A percentile compares a stretch with the other conserved stretches of the same genome.
Evolutionary conservation across 148 eudicot genomes (phyloP).

Genomic region (Beta vulgaris): DNA sequence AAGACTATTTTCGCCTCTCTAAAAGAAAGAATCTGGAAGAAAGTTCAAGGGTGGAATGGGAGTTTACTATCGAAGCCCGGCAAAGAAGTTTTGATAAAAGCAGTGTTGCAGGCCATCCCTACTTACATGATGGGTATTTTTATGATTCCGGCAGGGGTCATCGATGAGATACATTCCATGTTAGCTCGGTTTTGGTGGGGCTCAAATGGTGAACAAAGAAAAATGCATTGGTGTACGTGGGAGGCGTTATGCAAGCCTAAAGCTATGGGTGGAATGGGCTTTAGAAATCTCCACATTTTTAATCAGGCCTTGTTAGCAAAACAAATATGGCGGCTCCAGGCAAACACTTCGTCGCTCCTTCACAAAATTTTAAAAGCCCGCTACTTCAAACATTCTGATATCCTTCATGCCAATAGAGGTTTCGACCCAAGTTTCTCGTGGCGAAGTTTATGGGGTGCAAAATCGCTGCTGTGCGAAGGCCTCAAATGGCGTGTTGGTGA

Average conservation of each 20-base stretch:
- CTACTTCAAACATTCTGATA: neutral
- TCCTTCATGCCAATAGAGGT: neutral
- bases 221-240: neutral
- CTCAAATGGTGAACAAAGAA: neutral
- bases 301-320: neutral
- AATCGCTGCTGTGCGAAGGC: neutral
- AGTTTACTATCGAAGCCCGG: too few species aligned
- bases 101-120: too few species aligned
- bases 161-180: neutral
- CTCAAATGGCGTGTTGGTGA: neutral
- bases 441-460: conserved; percentile 3
- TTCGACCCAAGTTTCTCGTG: neutral
- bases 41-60: too few species aligned
- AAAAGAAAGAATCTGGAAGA: too few species aligned
- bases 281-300: neutral
- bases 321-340: neutral
- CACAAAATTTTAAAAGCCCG: neutral
- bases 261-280: neutral
- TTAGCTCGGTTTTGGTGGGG: neutral
- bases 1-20: too few species aligned
- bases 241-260: neutral
- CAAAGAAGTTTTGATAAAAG: too few species aligned
- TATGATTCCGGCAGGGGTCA: neutral
- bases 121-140: neutral
- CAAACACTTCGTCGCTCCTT: neutral